Base-by-base conservation (phyloP, 306 rosid genomes). In the Begonia loranthoides region DNA sequence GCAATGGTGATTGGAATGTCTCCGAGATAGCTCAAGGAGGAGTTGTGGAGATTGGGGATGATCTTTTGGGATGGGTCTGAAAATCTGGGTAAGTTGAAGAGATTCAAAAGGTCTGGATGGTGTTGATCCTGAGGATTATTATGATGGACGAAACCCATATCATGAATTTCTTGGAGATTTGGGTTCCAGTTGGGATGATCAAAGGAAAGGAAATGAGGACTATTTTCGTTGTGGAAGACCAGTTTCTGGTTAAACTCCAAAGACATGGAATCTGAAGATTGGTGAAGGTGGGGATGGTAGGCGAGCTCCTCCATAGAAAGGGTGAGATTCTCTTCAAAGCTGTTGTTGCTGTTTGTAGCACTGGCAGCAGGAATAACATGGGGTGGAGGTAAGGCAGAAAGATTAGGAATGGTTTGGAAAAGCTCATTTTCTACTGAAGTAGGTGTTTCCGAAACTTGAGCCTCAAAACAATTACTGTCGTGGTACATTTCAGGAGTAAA, bases 1-100 rank as follows among this genome's bases (percentile, higher is more conserved):
- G 49, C 48, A 8, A 69, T 84, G 9, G 68, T 55, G 9, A 51
- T 11, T 22, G 79, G 80, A 60, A 71, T 53, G 47, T 81, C 95
- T 15, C 75, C 81, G 7, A 76, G 70, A 68, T 65, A 79, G 3
- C 52, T 58, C 22, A 15, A 12, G 36, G 62, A 50, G 9, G 84
- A 51, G 28, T 44, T 71, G 16, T 67, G 79, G 40, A 63, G 77
- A 45, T 57, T 71, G 0, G 70, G 34, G 43, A 52, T 56, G 12
- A 69, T 51, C 45, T 61, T 71, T 28, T 58, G 79, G 60, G 57
- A 38, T n/a, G 74, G 70, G 56, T 68, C 41, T 14, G 95, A 74
- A 65, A 79, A 76, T 79, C 59, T 52, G 5, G 93, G 85, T 19
- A 77, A 56, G 71, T 69, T 78, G 68, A 90, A 77, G 57, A 82